Conservation (phyloP, 345 rosid species). For the Sonneratia caseolaris region DNA sequence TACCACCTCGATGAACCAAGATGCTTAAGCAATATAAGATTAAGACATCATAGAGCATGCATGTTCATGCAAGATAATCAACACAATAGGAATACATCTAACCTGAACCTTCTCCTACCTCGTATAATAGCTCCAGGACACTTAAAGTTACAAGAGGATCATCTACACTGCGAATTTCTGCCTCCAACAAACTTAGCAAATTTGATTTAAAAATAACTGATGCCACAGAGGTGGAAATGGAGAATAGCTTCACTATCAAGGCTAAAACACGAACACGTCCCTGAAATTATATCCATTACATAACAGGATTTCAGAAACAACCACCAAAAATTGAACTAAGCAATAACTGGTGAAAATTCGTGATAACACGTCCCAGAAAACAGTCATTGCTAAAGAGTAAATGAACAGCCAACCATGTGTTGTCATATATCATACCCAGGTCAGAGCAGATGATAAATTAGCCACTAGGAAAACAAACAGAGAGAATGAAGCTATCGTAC, state of each 20-base stretch:
- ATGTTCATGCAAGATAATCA: neutral
- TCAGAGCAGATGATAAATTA: neutral
- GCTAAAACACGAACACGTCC: conserved; percentile 70
- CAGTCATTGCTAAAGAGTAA: neutral
- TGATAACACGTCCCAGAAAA: neutral
- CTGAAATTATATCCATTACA: conserved; percentile 31
- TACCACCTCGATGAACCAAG: neutral
- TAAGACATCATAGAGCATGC: neutral
- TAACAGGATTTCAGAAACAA: conserved; percentile 5
- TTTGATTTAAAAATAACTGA: conserved; percentile 47
- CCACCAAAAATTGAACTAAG: neutral
- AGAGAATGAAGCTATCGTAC: conserved; percentile 25
- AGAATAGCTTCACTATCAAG: conserved; percentile 82
- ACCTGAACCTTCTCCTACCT: conserved; percentile 40
- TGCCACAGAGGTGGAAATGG: conserved; percentile 63
- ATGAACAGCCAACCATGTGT: neutral
- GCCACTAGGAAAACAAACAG: neutral
- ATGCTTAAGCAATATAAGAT: conserved; percentile 1
- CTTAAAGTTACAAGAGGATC: conserved; percentile 62
- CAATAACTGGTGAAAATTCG: neutral
- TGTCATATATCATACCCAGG: neutral
- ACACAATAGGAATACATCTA: neutral
- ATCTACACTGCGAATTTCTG: conserved; percentile 44
- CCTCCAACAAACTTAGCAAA: conserved; percentile 67
- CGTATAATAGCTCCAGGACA: conserved; percentile 71